phyloP scores from a whole-genome alignment of 2,329 filamentous ascomycete genomes.

The Coccinonectria pachysandricola region DNA sequence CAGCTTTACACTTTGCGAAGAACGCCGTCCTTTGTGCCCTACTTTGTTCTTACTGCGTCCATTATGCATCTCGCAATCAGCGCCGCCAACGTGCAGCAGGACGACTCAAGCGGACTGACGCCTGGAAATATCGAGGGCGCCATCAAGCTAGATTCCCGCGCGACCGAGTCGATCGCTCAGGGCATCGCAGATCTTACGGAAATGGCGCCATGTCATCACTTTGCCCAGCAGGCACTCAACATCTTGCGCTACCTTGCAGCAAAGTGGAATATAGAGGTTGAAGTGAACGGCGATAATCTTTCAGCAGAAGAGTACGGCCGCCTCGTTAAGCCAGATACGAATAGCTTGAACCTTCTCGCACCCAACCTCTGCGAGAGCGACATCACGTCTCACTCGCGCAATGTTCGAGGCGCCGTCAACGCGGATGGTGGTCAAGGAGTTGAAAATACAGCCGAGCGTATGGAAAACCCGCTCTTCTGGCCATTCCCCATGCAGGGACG shows the following conservation, averaged over 20 bases:
- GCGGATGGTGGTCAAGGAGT: conserved; percentile 7
- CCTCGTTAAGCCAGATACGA: conserved; percentile 36
- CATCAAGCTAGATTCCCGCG: conserved; percentile 27
- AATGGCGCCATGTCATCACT: conserved; percentile 52
- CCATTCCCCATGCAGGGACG: conserved; percentile 51
- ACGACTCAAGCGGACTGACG: conserved; percentile 6
- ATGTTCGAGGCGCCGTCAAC: conserved; percentile 7
- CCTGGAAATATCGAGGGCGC: conserved; percentile 23
- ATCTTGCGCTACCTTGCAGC: conserved; percentile 47
- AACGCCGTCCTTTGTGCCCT: conserved; percentile 51
- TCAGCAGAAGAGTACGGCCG: conserved; percentile 28
- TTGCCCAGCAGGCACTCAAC: conserved; percentile 49
- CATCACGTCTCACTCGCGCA: conserved; percentile 37
- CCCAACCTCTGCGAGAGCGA: conserved; percentile 39
- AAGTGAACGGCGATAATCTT: conserved; percentile 26
- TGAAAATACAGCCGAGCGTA: conserved; percentile 23
- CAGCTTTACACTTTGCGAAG: conserved; percentile 47
- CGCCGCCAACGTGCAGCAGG: conserved; percentile 22
- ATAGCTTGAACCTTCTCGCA: conserved; percentile 47
- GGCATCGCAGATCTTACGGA: conserved; percentile 48
- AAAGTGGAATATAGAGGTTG: conserved; percentile 48
- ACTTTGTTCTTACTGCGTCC: conserved; percentile 50
- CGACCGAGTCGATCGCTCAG: conserved; percentile 37
- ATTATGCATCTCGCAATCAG: conserved; percentile 50
- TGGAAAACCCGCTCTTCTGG: conserved; percentile 49